Conservation (phyloP, 306 rosid species). For the Luffa aegyptiaca region DNA sequence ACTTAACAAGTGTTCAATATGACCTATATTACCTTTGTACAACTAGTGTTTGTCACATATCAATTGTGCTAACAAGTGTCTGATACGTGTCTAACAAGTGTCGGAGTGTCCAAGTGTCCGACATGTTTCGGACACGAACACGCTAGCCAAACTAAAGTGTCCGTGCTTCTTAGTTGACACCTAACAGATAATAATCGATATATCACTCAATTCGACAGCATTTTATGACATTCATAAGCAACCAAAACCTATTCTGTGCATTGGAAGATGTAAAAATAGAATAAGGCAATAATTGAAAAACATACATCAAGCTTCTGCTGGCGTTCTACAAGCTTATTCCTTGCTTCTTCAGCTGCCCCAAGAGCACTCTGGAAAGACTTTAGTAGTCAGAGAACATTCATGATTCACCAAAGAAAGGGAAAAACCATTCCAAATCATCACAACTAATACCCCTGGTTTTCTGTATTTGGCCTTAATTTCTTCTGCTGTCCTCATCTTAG, state of each 20-base stretch:
- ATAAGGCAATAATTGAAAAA: constrained; percentile 1
- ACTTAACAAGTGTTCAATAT: no score
- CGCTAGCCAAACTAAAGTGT: no score
- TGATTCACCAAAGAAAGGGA: constrained; percentile 8
- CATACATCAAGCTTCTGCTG: constrained; percentile 70
- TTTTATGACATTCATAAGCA: neutral
- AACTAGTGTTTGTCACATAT: no score
- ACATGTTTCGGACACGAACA: no score
- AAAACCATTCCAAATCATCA: neutral
- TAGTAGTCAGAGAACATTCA: constrained; percentile 15
- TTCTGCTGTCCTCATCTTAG: constrained; percentile 60
- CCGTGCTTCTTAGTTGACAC: no score
- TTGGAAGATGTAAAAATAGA: neutral
- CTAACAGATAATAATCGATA: neutral
- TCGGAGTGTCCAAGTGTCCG: no score
- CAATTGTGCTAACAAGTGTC: no score
- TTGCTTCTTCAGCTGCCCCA: constrained; percentile 65
- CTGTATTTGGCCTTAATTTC: constrained; percentile 87
- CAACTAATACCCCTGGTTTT: constrained; percentile 29
- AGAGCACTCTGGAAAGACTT: constrained; percentile 53
- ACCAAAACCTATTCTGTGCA: neutral
- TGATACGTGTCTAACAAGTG: no score
- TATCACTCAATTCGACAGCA: neutral
- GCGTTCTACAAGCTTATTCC: constrained; percentile 65
- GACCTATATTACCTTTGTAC: no score